Percentiles rank a stretch among this genome's conserved stretches.
Evolutionary conservation across 305 asterid species (phyloP).

Genomic region (Fraxinus floribunda): DNA sequence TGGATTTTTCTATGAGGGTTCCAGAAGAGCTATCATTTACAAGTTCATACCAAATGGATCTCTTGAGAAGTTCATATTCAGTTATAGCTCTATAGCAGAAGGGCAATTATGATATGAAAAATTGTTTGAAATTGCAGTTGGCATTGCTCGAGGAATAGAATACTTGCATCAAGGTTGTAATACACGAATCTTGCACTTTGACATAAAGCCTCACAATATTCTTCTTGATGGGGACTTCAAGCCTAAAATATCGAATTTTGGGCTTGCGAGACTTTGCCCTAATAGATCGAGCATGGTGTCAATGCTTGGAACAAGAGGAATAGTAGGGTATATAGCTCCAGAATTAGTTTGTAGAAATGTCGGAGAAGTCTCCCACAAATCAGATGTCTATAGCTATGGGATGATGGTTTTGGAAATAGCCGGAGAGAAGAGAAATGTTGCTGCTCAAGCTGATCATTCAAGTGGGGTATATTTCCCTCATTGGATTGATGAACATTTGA

Average conservation of each 20-base stretch:
- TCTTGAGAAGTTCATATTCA: slow-evolving; percentile 36
- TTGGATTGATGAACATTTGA: no score
- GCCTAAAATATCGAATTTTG: slow-evolving; percentile 50
- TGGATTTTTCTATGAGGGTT: slow-evolving; percentile 41
- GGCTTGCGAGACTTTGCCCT: slow-evolving; percentile 39
- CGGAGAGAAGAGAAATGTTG: slow-evolving; percentile 17
- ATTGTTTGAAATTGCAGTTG: slow-evolving; percentile 4
- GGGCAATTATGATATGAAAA: not conserved
- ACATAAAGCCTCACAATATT: slow-evolving; percentile 49
- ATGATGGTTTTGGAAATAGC: slow-evolving; percentile 54
- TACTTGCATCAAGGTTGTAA: not conserved
- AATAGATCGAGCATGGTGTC: slow-evolving; percentile 39
- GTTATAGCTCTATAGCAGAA: not conserved
- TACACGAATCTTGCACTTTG: slow-evolving; percentile 35
- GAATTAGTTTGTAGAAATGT: slow-evolving; percentile 33
- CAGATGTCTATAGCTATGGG: slow-evolving; percentile 54
- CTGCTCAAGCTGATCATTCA: not conserved
- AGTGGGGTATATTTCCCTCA: slow-evolving; percentile 23
- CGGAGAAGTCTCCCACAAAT: slow-evolving; percentile 41
- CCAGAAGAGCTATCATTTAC: slow-evolving; percentile 37
- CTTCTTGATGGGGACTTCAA: slow-evolving; percentile 35
- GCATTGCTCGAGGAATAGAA: slow-evolving; percentile 31
- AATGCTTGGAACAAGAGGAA: slow-evolving; percentile 39
- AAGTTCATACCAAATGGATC: slow-evolving; percentile 54
- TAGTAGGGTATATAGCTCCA: slow-evolving; percentile 55